These are phyloP conservation scores for Aspergillus ostianus DNA, from an alignment of 495 filamentous ascomycete genomes.

Conservation along the genomic window DNA sequence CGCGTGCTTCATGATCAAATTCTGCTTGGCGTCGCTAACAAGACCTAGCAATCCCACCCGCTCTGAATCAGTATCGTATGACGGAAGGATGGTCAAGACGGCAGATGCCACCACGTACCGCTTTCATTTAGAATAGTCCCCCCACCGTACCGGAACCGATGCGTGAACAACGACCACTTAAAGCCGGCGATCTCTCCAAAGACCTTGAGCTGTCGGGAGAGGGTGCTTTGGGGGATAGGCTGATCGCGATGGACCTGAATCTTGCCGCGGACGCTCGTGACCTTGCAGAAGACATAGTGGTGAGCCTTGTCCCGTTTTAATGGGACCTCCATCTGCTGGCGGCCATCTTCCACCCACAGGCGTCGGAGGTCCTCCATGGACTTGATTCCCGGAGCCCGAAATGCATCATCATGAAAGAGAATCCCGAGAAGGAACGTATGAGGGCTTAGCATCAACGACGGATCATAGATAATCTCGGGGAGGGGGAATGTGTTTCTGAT, in stretches of 20 bases:
- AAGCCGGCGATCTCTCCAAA: background rate
- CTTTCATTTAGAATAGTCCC: conserved; percentile 5
- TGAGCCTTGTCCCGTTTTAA: conserved; percentile 3
- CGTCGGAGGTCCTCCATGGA: conserved; percentile 4
- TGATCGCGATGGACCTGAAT: background rate
- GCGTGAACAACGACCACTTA: background rate
- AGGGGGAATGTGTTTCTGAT: conserved; percentile 3
- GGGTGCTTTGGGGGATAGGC: background rate
- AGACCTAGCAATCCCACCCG: background rate
- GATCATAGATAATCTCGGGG: conserved; percentile 5
- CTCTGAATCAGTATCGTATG: background rate
- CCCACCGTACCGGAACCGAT: conserved; percentile 22
- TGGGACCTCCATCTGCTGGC: conserved; percentile 2
- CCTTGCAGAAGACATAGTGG: conserved; percentile 1
- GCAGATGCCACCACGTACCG: background rate
- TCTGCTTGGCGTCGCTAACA: conserved; percentile 5
- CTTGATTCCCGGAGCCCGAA: conserved; percentile 3
- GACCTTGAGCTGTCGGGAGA: background rate
- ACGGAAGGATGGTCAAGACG: background rate
- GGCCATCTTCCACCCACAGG: conserved; percentile 4
- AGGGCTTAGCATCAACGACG: conserved; percentile 3
- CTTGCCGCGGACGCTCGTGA: background rate
- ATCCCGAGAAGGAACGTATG: conserved; percentile 4
- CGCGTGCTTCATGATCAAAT: conserved; percentile 6
- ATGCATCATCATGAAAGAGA: conserved; percentile 5